phyloP scores from a whole-genome alignment of 495 filamentous ascomycete genomes.

The Lasiosphaeriaceae sp. region DNA sequence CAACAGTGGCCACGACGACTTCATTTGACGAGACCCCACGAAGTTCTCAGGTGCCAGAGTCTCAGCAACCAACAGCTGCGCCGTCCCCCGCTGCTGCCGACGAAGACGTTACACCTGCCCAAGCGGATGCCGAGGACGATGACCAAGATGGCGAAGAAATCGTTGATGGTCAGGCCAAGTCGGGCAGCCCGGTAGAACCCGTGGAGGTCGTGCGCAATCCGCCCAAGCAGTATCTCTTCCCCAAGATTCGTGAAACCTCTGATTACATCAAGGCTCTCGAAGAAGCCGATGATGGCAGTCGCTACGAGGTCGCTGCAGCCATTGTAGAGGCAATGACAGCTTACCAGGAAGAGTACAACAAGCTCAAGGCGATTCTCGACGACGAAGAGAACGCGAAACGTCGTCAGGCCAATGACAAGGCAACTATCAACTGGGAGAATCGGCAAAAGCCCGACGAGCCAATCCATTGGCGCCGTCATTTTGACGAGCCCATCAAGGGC shows the following conservation, averaged over 20 bases:
- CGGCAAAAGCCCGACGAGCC: conserved; percentile 29
- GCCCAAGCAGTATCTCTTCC: conserved; percentile 25
- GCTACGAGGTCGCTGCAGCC: conserved; percentile 52
- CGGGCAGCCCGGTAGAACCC: conserved; percentile 10
- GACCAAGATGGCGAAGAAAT: conserved; percentile 24
- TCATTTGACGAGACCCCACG: conserved; percentile 9
- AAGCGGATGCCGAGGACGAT: conserved; percentile 20
- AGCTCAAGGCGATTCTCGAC: conserved; percentile 54
- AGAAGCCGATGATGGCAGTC: conserved; percentile 39
- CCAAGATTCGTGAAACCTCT: conserved; percentile 32
- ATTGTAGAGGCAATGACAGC: conserved; percentile 49
- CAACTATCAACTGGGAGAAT: conserved; percentile 32
- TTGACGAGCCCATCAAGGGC: conserved; percentile 29
- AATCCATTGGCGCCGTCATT: conserved; percentile 22
- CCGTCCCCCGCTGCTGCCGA: conserved; percentile 22
- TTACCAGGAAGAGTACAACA: conserved; percentile 63
- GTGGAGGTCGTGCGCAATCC: conserved; percentile 24
- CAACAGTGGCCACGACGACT: not conserved
- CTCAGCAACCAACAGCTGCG: conserved; percentile 20
- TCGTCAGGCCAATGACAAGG: conserved; percentile 35
- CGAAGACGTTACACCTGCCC: conserved; percentile 10
- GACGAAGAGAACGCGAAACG: conserved; percentile 45
- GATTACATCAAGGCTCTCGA: conserved; percentile 34
- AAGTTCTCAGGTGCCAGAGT: conserved; percentile 16
- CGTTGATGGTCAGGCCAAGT: conserved; percentile 6